Base-by-base conservation (phyloP, 495 filamentous ascomycete species). In the Penicillium cinerascens region DNA sequence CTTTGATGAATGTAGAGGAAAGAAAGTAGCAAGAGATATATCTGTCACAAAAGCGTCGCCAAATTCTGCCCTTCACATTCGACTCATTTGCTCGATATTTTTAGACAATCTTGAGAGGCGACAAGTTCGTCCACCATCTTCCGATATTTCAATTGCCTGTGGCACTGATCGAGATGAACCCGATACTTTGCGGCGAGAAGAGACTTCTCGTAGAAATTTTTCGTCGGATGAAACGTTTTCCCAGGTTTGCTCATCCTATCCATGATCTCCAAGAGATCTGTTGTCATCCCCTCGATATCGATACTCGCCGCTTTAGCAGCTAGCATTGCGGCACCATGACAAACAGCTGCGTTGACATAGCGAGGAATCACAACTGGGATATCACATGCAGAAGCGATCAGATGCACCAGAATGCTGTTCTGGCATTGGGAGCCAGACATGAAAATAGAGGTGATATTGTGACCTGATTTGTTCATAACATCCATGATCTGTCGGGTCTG, bases 371-470 rank as follows among this genome's bases (percentile, higher is more conserved):
- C 68, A 35, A 97, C 93, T 6, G 91, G 92, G 82, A 92, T 91
- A 42, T 83, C 82, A 67, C 91, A 96, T 7, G 85, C 89, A 10
- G 91, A 89, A 6, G 93, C 91, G 52, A 97, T 89, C 29, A 97
- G 84, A 22, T 83, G 75, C 81, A 97, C 92, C 22, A 98, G 76
- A 47, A 98, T 85, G 23, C 84, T 80, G 67, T 98, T 98, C 70
- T 96, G 91, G 75, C 93, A 97, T 64, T 96, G 93, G 20, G 87
- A 91, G 50, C 92, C 92, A 22, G 88, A 93, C 92, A 98, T 96
- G 79, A 96, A 98, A 68, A 98, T 95, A 45, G 87, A 92, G 42
- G 75, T 79, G 68, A 97, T 92, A 38, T 75, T 68, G 66, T 97
- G 93, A 26, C 92, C 92, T 15, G 85, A 71, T 15, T 77, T 68